Conservation (phyloP, 257 asterid species). For the Nicotiana tabacum region DNA sequence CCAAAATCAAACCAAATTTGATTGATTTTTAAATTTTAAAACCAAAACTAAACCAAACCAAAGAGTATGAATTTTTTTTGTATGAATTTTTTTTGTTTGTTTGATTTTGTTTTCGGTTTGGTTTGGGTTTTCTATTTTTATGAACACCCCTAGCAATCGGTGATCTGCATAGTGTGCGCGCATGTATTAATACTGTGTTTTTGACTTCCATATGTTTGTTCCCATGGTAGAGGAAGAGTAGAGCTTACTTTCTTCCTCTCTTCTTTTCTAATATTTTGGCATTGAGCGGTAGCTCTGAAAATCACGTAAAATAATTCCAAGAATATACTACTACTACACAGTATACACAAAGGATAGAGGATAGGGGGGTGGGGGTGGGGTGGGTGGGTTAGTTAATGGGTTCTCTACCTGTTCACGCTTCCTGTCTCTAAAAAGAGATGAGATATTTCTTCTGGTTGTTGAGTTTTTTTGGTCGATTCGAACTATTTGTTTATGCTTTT, state of each 20-base stretch:
- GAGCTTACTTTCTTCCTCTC: background rate
- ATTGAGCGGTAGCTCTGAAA: background rate
- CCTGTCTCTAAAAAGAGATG: conserved; percentile 14
- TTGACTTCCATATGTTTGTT: background rate
- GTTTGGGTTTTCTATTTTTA: no score
- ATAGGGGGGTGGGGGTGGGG: background rate
- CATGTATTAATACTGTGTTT: background rate
- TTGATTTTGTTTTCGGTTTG: no score
- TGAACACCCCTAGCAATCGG: no score
- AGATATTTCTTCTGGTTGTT: no score
- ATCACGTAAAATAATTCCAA: background rate
- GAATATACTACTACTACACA: background rate
- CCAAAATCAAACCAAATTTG: no score
- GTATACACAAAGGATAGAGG: background rate
- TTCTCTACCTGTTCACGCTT: conserved; percentile 28
- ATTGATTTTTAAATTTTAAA: no score
- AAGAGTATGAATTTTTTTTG: no score
- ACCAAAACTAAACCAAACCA: no score
- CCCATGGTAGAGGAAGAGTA: background rate
- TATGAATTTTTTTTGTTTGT: no score
- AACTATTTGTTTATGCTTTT: no score
- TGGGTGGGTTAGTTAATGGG: background rate
- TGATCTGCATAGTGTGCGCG: background rate
- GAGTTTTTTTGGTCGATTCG: no score
- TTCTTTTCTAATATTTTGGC: background rate